Base-by-base conservation (phyloP, 2,329 filamentous ascomycete species). In the Aureobasidium sp. region DNA sequence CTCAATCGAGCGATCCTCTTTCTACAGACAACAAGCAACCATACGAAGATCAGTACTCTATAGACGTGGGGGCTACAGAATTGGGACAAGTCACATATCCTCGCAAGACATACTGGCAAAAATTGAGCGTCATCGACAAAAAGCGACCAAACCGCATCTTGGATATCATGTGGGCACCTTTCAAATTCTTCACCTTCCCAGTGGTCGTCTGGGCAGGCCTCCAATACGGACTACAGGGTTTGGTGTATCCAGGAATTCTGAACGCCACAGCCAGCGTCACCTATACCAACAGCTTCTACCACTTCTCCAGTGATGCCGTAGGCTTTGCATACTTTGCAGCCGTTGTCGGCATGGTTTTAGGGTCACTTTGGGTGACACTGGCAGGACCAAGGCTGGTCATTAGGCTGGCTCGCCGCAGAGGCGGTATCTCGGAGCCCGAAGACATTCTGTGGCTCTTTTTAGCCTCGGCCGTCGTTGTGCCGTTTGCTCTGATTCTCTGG, bases 101-200 rank as follows among this genome's bases (percentile, higher is more conserved):
- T 2, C 69, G 72, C 8, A 79, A 78, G 68, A 76, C 75, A 0
- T 79, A 75, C 60, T 59, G 71, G 44, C 74, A 78, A 58, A 80
- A 79, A 61, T 70, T 80, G 55, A 71, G 74, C 0, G 59, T 80
- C 11, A 67, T 70, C 39, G 74, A 76, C 66, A 75, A 74, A 61
- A 70, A 74, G 57, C 75, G 77, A 15, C 78, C 77, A 0, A 63
- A 80, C 72, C 1, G 74, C 71, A 22, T 80, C 71, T 31, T 75
- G 11, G 71, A 76, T 39, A 73, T 76, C 34, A 71, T 75, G 48
- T 34, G 22, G 17, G 63, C 66, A 8, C 63, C 69, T 12, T 41
- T 66, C 39, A 63, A 64, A 12, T 61, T 65, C 31, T 31, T 62
- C 36, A 53, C n/a, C 9, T 60, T 63, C 20, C 62, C 62, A 20